phyloP scores from a whole-genome alignment of 441 rosid species.

The Dalechampia spathulata region DNA sequence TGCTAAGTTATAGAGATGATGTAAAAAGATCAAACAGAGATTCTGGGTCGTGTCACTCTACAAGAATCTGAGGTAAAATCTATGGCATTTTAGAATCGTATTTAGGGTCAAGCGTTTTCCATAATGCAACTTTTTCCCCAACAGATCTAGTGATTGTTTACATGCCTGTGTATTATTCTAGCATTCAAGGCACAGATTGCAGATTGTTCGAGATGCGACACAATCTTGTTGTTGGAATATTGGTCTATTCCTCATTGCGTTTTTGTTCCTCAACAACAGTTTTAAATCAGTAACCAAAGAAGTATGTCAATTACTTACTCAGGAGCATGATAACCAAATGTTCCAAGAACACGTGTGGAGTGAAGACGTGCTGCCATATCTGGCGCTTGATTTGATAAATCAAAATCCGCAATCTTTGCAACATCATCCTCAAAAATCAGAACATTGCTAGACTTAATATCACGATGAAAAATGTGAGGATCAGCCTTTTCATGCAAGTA shows the following conservation, averaged over 20 bases:
- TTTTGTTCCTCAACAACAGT: background rate
- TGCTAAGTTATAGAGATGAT: slow-evolving; percentile 2
- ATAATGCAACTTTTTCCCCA: no score
- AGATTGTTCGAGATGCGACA: background rate
- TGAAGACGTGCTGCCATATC: slow-evolving; percentile 99
- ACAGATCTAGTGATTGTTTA: no score
- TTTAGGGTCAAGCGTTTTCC: no score
- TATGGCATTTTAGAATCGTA: no score
- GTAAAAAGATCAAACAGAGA: background rate
- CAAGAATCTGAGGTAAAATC: no score
- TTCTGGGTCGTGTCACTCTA: no score
- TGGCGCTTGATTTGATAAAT: slow-evolving; percentile 91
- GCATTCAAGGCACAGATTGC: no score
- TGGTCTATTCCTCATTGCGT: background rate
- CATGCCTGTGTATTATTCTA: no score
- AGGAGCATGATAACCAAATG: slow-evolving; percentile 98
- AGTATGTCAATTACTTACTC: slow-evolving; percentile 57
- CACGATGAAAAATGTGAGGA: slow-evolving; percentile 79
- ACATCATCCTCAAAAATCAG: slow-evolving; percentile 86
- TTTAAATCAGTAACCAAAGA: background rate
- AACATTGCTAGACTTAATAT: slow-evolving; percentile 89
- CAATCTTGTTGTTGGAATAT: background rate
- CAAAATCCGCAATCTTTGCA: slow-evolving; percentile 92
- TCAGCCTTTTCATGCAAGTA: slow-evolving; percentile 90
- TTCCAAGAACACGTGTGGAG: slow-evolving; percentile 92